Conservation (phyloP, 2,329 filamentous ascomycete genomes). For the Xylariaceae sp. region DNA sequence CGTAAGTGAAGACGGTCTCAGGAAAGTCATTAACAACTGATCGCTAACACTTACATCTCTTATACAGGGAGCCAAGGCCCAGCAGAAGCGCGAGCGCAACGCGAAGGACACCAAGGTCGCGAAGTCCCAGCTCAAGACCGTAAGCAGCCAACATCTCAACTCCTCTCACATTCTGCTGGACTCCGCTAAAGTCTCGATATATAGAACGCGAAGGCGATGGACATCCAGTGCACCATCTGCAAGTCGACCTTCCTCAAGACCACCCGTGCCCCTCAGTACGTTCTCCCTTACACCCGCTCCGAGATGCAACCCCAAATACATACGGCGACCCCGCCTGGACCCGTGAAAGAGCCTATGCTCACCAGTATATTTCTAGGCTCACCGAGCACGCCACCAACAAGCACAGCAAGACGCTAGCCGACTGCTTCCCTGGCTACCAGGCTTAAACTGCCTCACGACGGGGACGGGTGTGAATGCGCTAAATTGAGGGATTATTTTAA, state of each 20-base stretch:
- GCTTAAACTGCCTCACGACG: conserved; percentile 8
- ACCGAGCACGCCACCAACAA: conserved; percentile 69
- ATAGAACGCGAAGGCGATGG: conserved; percentile 68
- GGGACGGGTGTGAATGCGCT: conserved; percentile 1
- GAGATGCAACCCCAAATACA: not conserved
- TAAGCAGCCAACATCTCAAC: conserved; percentile 36
- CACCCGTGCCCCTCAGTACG: conserved; percentile 64
- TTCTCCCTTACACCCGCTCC: conserved; percentile 17
- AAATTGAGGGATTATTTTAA: not conserved
- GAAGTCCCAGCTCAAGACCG: conserved; percentile 65
- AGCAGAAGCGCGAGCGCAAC: conserved; percentile 69
- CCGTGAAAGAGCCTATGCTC: conserved; percentile 3
- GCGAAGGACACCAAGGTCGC: conserved; percentile 54
- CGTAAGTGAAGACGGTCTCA: conserved; percentile 12
- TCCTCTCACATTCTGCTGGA: not conserved
- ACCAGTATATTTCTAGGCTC: conserved; percentile 41
- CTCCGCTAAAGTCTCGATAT: not conserved
- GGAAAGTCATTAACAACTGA: not conserved
- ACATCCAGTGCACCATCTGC: conserved; percentile 72
- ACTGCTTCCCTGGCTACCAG: conserved; percentile 60
- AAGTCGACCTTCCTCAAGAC: conserved; percentile 76
- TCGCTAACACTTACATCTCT: conserved; percentile 13
- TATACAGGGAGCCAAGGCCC: conserved; percentile 57
- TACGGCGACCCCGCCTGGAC: not conserved
- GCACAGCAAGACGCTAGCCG: conserved; percentile 65